Evolutionary conservation across 257 asterid genomes (phyloP).

Genomic region (Capsicum baccatum): DNA sequence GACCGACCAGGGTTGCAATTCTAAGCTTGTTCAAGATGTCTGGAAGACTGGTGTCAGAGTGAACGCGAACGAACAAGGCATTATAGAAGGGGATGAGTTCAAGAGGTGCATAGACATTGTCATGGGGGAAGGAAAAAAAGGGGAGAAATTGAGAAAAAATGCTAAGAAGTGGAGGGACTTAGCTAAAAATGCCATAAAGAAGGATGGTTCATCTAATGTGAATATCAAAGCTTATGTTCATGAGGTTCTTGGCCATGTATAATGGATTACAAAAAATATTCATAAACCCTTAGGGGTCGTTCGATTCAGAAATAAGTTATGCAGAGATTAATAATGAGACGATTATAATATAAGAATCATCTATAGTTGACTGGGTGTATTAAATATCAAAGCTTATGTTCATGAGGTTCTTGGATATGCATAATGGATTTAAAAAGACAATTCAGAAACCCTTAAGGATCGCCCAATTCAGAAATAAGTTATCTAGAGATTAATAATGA

Average conservation of each 20-base stretch:
- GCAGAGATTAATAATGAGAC: too few species aligned
- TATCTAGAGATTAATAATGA: too few species aligned
- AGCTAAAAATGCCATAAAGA: constrained; percentile 44
- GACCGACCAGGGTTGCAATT: constrained; percentile 57
- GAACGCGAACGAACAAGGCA: constrained; percentile 27
- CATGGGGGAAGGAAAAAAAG: constrained; percentile 18
- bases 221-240: constrained; percentile 46
- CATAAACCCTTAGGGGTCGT: not conserved
- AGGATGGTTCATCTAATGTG: constrained; percentile 44
- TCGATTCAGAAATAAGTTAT: too few species aligned
- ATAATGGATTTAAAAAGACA: too few species aligned
- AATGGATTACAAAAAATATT: not conserved
- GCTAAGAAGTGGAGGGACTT: constrained; percentile 48
- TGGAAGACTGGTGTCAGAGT: constrained; percentile 55
- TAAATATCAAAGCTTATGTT: too few species aligned
- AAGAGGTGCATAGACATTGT: too few species aligned
- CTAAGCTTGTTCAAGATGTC: constrained; percentile 52
- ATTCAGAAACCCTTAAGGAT: too few species aligned
- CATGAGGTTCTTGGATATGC: too few species aligned
- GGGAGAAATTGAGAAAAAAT: constrained; percentile 18
- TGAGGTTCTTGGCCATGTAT: constrained; percentile 19
- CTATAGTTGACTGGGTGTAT: too few species aligned
- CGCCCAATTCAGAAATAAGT: too few species aligned
- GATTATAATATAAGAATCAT: too few species aligned
- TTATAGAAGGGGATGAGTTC: too few species aligned